These are phyloP conservation scores for Penicillium steckii DNA, from an alignment of 495 filamentous ascomycete species.

Conservation along the genomic window DNA sequence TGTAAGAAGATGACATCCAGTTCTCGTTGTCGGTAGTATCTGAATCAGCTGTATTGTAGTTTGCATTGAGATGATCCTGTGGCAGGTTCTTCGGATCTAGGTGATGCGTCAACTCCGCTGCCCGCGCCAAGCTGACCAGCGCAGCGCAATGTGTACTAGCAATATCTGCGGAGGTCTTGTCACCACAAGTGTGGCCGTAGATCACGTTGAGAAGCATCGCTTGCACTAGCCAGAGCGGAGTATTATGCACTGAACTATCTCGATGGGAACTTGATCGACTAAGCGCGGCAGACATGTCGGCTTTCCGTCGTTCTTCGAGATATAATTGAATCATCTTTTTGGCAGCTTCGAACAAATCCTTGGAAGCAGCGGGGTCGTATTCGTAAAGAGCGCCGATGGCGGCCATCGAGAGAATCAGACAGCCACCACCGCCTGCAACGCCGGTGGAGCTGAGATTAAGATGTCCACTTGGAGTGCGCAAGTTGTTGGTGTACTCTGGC, in stretches of 20 bases:
- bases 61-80: constrained; percentile 35
- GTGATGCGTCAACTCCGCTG: constrained; percentile 68
- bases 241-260: constrained; percentile 71
- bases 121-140: constrained; percentile 85
- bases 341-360: constrained; percentile 86
- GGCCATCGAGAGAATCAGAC: constrained; percentile 91
- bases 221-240: constrained; percentile 95
- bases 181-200: constrained; percentile 93
- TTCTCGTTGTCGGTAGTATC: constrained; percentile 20
- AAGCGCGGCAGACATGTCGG: constrained; percentile 78
- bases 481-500: constrained; percentile 60
- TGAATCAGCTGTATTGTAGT: constrained; percentile 7
- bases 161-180: constrained; percentile 86
- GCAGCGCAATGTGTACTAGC: constrained; percentile 89
- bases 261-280: constrained; percentile 58
- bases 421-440: constrained; percentile 79
- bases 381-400: constrained; percentile 96
- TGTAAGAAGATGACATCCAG: constrained; percentile 33
- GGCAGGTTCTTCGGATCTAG: constrained; percentile 39
- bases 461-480: constrained; percentile 53
- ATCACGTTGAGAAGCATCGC: constrained; percentile 97
- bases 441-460: constrained; percentile 58
- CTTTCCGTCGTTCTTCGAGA: constrained; percentile 88
- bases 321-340: constrained; percentile 95
- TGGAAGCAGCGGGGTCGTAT: constrained; percentile 72